Percentiles rank a stretch among this genome's conserved stretches.
Conservation (phyloP, 495 filamentous ascomycete genomes). For the Entonaema liquescens region DNA sequence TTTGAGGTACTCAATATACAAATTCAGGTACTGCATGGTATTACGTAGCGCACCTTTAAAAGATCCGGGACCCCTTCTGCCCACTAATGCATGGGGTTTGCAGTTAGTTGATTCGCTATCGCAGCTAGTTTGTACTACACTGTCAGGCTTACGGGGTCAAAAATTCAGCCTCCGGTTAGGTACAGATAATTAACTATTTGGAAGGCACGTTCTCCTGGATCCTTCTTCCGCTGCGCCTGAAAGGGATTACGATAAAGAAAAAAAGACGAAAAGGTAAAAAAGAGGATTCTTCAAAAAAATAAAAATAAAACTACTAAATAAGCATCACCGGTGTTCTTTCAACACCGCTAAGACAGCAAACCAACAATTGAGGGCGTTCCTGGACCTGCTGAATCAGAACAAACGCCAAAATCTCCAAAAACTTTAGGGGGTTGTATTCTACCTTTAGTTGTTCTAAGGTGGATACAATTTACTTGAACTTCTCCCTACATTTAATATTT, state of each 20-base stretch:
- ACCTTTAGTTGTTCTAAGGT: conserved; percentile 12
- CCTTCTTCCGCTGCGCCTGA: conserved; percentile 20
- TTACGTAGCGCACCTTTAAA: conserved; percentile 39
- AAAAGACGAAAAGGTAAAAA: conserved; percentile 10
- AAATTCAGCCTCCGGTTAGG: conserved; percentile 43
- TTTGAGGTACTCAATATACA: not conserved
- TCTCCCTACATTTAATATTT: conserved; percentile 29
- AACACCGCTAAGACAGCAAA: conserved; percentile 15
- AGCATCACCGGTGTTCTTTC: conserved; percentile 13
- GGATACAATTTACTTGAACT: conserved; percentile 25
- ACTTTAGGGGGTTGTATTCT: conserved; percentile 21
- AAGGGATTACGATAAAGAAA: conserved; percentile 6
- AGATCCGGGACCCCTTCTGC: conserved; percentile 32
- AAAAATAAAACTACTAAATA: conserved; percentile 9
- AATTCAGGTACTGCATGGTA: conserved; percentile 30
- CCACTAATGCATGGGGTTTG: conserved; percentile 38
- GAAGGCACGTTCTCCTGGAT: conserved; percentile 21
- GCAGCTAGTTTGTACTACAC: conserved; percentile 27
- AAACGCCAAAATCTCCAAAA: conserved; percentile 26
- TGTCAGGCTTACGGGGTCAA: conserved; percentile 36
- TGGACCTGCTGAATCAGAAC: conserved; percentile 4
- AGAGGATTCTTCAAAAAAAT: conserved; percentile 4
- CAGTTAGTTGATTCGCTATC: conserved; percentile 36
- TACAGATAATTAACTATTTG: conserved; percentile 29
- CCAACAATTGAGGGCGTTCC: conserved; percentile 14